Evolutionary conservation across 805 yeast genomes (phyloP).

Genomic region (Saturnispora besseyi): DNA sequence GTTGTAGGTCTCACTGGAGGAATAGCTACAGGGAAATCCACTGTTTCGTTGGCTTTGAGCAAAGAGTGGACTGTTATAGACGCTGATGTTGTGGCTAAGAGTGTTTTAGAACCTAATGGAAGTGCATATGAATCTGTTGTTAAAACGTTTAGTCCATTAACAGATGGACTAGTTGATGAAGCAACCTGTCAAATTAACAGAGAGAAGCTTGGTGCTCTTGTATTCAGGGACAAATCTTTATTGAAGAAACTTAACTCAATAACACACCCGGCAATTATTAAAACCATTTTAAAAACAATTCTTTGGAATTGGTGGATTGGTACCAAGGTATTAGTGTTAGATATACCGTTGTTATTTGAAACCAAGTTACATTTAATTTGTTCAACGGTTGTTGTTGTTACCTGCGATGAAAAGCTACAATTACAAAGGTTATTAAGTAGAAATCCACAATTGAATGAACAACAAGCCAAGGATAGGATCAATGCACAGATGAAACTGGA

Average conservation of each 20-base stretch:
- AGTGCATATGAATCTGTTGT: slow-evolving; percentile 62
- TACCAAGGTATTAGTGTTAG: slow-evolving; percentile 58
- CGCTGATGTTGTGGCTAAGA: slow-evolving; percentile 84
- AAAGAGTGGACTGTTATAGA: slow-evolving; percentile 58
- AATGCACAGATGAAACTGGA: slow-evolving; percentile 64
- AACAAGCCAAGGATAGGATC: slow-evolving; percentile 68
- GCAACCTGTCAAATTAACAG: slow-evolving; percentile 58
- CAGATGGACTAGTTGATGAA: slow-evolving; percentile 33
- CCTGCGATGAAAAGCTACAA: slow-evolving; percentile 52
- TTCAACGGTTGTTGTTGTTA: slow-evolving; percentile 59
- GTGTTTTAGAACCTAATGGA: slow-evolving; percentile 75
- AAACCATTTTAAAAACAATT: slow-evolving; percentile 52
- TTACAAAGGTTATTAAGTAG: slow-evolving; percentile 52
- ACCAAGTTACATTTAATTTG: slow-evolving; percentile 62
- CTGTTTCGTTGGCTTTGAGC: slow-evolving; percentile 59
- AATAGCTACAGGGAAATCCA: slow-evolving; percentile 93
- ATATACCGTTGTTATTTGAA: slow-evolving; percentile 87
- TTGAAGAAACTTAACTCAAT: slow-evolving; percentile 57
- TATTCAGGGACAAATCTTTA: slow-evolving; percentile 53
- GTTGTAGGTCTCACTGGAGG: slow-evolving; percentile 96
- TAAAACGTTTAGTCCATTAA: slow-evolving; percentile 41
- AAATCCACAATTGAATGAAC: slow-evolving; percentile 53
- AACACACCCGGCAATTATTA: slow-evolving; percentile 81
- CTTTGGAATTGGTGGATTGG: slow-evolving; percentile 50
- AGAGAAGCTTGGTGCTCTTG: slow-evolving; percentile 64